Evolutionary conservation across 2,329 filamentous ascomycete genomes (phyloP).

Genomic region (Trematosphaeria pertusa): DNA sequence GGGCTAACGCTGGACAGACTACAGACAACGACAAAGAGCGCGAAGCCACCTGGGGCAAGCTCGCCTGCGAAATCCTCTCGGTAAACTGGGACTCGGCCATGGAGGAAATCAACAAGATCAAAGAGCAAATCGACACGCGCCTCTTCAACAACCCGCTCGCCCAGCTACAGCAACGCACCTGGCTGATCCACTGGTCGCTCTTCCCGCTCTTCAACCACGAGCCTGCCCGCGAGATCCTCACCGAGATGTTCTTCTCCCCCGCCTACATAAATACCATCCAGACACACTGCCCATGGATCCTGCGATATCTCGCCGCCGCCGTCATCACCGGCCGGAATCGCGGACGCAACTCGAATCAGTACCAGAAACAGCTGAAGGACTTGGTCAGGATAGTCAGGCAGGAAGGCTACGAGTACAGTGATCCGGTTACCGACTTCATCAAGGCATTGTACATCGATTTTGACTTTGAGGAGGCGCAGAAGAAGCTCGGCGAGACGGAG

Average conservation of each 20-base stretch:
- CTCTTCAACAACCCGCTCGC: constrained; percentile 96
- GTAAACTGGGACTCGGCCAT: constrained; percentile 91
- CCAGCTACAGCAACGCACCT: constrained; percentile 94
- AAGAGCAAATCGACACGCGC: constrained; percentile 85
- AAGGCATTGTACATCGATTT: constrained; percentile 96
- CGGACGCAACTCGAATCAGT: constrained; percentile 78
- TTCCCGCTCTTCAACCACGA: constrained; percentile 99
- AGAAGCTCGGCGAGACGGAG: constrained; percentile 85
- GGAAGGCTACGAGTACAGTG: constrained; percentile 96
- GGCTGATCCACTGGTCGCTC: constrained; percentile 97
- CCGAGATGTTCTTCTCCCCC: constrained; percentile 96
- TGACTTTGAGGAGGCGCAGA: constrained; percentile 95
- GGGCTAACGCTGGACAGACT: constrained; percentile 56
- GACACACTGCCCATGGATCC: constrained; percentile 94
- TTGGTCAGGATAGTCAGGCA: constrained; percentile 94
- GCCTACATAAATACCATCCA: constrained; percentile 99
- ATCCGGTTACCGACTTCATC: constrained; percentile 95
- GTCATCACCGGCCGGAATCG: constrained; percentile 86
- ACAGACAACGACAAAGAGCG: constrained; percentile 98
- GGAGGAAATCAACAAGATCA: constrained; percentile 68
- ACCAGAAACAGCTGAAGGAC: constrained; percentile 99
- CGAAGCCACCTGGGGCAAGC: constrained; percentile 95
- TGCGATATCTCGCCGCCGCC: constrained; percentile 90
- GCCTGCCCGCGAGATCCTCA: constrained; percentile 83
- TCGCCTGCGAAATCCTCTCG: constrained; percentile 93